Conservation (phyloP, 139 green algal species). For the Micractinium sp. region DNA sequence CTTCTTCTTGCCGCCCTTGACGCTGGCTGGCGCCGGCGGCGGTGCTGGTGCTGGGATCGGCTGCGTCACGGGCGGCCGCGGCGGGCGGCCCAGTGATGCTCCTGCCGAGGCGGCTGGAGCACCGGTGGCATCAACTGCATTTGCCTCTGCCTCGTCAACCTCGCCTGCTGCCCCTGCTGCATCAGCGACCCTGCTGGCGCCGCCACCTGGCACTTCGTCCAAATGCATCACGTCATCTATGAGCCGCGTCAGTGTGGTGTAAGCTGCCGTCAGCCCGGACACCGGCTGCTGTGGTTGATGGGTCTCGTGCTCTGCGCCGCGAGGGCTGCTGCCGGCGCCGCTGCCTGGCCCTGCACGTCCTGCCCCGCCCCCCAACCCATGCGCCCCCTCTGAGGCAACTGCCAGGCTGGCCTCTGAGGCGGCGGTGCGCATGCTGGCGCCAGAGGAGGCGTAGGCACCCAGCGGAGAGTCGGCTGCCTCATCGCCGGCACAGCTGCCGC, state of each 20-base stretch:
- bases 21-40: neutral
- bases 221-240: slow-evolving; percentile 28
- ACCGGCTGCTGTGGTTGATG: neutral
- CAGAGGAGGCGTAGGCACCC: neutral
- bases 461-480: neutral
- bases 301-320: neutral
- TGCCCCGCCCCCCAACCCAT: neutral
- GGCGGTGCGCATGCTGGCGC: slow-evolving; percentile 25
- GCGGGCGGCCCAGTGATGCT: slow-evolving; percentile 5
- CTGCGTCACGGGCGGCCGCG: slow-evolving; percentile 1
- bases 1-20: slow-evolving; percentile 38
- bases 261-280: slow-evolving; percentile 2
- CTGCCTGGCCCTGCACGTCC: neutral
- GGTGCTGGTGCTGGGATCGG: neutral
- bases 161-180: neutral
- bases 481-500: neutral
- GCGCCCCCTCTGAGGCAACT: neutral
- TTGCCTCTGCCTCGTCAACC: neutral
- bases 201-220: neutral
- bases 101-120: neutral
- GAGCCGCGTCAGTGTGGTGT: slow-evolving; percentile 13
- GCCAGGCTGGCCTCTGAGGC: slow-evolving; percentile 15
- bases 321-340: neutral
- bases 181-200: neutral
- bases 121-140: neutral